Evolutionary conservation across 495 filamentous ascomycete genomes (phyloP).

Genomic region (Penicillium goetzii): DNA sequence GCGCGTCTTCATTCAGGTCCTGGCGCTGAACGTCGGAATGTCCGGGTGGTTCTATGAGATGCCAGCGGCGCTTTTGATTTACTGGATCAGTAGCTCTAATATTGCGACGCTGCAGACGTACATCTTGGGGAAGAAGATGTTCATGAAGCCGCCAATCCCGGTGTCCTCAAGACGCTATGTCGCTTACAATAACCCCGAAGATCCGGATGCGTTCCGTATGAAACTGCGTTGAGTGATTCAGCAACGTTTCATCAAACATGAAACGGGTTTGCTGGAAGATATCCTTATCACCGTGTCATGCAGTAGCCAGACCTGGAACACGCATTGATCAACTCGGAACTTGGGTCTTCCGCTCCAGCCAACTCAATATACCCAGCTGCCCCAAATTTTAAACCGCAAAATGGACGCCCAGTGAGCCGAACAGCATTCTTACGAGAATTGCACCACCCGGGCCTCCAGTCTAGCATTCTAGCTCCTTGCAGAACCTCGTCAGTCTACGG

Average conservation of each 20-base stretch:
- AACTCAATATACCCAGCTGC: neutral
- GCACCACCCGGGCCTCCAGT: neutral
- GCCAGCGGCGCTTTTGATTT: slow-evolving; percentile 68
- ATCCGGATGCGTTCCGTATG: slow-evolving; percentile 22
- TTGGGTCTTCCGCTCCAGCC: neutral
- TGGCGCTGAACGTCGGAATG: slow-evolving; percentile 40
- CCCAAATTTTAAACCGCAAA: neutral
- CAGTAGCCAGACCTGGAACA: neutral
- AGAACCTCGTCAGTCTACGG: neutral
- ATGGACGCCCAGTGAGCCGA: neutral
- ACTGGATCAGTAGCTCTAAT: slow-evolving; percentile 67
- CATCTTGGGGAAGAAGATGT: slow-evolving; percentile 43
- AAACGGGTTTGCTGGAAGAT: neutral
- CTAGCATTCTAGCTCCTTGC: neutral
- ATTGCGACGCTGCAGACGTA: slow-evolving; percentile 44
- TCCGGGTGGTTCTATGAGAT: slow-evolving; percentile 45
- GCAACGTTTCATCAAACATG: neutral
- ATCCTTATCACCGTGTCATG: neutral
- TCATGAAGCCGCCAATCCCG: slow-evolving; percentile 28
- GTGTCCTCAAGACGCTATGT: slow-evolving; percentile 28
- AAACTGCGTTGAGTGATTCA: slow-evolving; percentile 20
- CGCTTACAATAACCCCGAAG: slow-evolving; percentile 18
- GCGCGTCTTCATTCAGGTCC: slow-evolving; percentile 32
- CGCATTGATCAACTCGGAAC: neutral
- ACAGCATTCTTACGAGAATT: neutral